Base-by-base conservation (phyloP, 192 early-diverging fungal species). In the Rhizoclosmatium globosum region DNA sequence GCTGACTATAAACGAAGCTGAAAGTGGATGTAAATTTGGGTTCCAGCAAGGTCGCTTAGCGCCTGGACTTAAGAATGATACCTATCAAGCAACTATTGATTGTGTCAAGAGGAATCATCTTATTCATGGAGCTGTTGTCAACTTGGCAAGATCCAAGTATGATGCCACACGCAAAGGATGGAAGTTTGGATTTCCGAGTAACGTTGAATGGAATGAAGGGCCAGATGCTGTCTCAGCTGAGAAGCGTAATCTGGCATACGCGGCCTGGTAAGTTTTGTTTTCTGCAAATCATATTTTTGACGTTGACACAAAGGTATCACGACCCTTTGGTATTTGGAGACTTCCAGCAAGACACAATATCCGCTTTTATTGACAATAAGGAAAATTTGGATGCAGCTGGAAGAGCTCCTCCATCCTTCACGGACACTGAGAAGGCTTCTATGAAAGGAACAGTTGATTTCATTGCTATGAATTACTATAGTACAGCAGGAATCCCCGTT, bases 401-500 rank as follows among this genome's bases (percentile, higher is more conserved):
- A 74, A 42, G 53, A 66, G 21, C 66, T 19, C 57, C 85, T 7
- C 84, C 85, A 13, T 42, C 53, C 2, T 84, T 86, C 67, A 82
- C 82, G 15, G 43, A n/a, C 4, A 70, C 82, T 19, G 65, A 86
- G 65, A 53, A 81, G 38, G 67, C 58, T 2, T 31, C 87, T 4
- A 61, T 86, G 53, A 70, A 70, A 73, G 76, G 76, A 13, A 82
- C 85, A n/a, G 46, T 48, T 4, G 85, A 87, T 57, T 87, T 83
- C 81, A 74, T 86, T 62, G 84, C 71, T 31, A 65, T 85, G 46
- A 87, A 87, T 79, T 72, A 78, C 31, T 87, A 87, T 74, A 85
- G 82, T 56, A 73, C 78, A 19, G 23, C 42, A n/a, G 62, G 44
- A 44, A 21, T 73, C 45, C 48, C 53, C 4, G 17, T 68, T 42